phyloP scores from a whole-genome alignment of 164 flowering plant species.

The Vitis riparia region DNA sequence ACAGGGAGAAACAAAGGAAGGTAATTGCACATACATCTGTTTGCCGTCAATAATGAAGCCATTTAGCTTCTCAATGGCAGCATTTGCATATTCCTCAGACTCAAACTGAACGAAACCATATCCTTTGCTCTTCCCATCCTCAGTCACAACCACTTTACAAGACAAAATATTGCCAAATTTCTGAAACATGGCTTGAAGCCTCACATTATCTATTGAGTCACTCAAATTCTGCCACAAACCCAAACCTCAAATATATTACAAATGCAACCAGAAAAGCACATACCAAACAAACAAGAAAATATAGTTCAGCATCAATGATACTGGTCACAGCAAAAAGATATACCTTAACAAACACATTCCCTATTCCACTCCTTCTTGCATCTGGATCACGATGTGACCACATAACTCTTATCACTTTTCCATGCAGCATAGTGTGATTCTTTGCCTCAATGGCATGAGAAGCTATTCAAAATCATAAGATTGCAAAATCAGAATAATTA shows the following conservation, averaged over 20 bases:
- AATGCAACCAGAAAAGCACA: not conserved
- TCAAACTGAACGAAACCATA: constrained; percentile 92
- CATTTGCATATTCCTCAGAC: constrained; percentile 63
- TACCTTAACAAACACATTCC: constrained; percentile 92
- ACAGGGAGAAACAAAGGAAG: not conserved
- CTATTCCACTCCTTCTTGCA: constrained; percentile 71
- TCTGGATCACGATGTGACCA: constrained; percentile 60
- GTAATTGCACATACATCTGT: constrained; percentile 46
- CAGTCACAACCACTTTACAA: constrained; percentile 66
- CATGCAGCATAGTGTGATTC: constrained; percentile 66
- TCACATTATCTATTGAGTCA: constrained; percentile 55
- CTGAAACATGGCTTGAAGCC: constrained; percentile 62
- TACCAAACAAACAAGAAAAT: no score
- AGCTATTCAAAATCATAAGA: constrained; percentile 38
- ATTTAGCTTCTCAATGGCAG: constrained; percentile 65
- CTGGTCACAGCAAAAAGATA: not conserved
- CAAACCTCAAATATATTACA: not conserved
- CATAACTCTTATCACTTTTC: constrained; percentile 62
- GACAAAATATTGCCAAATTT: constrained; percentile 73
- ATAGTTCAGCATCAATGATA: no score
- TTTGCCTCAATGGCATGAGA: constrained; percentile 54
- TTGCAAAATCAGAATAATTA: not conserved
- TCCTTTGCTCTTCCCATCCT: constrained; percentile 86
- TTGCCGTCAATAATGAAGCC: constrained; percentile 53
- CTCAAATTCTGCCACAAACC: constrained; percentile 57